Evolutionary conservation across 1,284 basidiomycete genomes (phyloP), one percentile per base, ranked within the genome.

Genomic region (Apiotrichum brassicae): DNA sequence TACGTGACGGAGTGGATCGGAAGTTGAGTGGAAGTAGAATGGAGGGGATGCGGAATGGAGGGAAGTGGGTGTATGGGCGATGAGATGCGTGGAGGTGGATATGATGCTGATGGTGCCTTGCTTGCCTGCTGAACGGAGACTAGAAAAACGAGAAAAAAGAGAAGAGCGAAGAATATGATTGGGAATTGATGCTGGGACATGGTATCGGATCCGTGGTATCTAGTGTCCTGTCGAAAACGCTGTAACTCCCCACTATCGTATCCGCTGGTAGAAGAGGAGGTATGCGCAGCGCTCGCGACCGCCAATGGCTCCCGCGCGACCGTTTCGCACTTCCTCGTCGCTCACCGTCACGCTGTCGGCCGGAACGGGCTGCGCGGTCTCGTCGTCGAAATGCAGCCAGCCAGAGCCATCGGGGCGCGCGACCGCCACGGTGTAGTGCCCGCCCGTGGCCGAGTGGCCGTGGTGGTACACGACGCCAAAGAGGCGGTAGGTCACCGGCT

Each of bases 381-480:
- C 91, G 64, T 97, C 93, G 71, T 97, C 93, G 50, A 97, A 87
- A 55, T 93, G 84, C 51, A 95, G 79, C 94, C 89, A 97, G 79
- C 83, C 63, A 73, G 58, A 65, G 70, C 41, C 54, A 61, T 72
- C 57, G 19, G 88, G 86, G 54, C 90, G 85, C 8, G 93, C 76
- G 2, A 95, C 87, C 57, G 93, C 86, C 38, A 95, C 82, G 1
- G 93, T 98, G 75, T 97, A 98, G 72, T 97, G 93, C 0, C 94
- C 94, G 7, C 93, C 93, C 0, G 84, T 84, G 0, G 94, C 91
- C 13, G 86, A 87, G 40, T 80, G 76, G 2, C 94, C 94, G 64
- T 98, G 93, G 71, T 98, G 94, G 71, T 97, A 97, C 8, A 97
- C 76, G 19, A 86, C 91, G 59, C 88, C 91, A 66, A 93, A 94